Conservation (phyloP, 2,329 filamentous ascomycete genomes). For the Pseudocercospora vitis region DNA sequence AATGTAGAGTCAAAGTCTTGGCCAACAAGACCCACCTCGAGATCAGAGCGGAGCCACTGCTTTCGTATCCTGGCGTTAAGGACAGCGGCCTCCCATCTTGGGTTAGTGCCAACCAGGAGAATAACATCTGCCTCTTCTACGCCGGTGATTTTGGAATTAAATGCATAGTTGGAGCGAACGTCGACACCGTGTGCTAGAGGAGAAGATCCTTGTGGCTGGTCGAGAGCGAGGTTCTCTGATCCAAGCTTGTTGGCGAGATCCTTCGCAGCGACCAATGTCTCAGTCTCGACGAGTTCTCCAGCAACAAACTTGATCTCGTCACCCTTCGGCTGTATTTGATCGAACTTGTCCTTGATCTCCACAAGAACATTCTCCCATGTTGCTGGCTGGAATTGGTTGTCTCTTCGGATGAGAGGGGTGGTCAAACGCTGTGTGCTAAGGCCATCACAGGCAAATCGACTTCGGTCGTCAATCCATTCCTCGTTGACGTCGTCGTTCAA, state of each 20-base stretch:
- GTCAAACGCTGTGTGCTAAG: conserved; percentile 95
- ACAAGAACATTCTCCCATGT: conserved; percentile 94
- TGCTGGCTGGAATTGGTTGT: conserved; percentile 87
- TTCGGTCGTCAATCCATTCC: conserved; percentile 99
- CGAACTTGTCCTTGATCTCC: conserved; percentile 79
- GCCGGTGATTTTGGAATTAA: conserved; percentile 93
- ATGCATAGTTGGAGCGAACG: conserved; percentile 88
- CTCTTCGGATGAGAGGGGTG: conserved; percentile 82
- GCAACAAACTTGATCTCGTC: conserved; percentile 97
- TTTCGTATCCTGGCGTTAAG: conserved; percentile 96
- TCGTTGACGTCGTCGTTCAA: conserved; percentile 98
- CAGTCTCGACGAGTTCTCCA: conserved; percentile 85
- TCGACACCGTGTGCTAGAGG: conserved; percentile 92
- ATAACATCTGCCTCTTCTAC: conserved; percentile 93
- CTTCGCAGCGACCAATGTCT: conserved; percentile 94
- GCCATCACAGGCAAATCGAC: conserved; percentile 92
- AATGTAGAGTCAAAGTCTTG: conserved; percentile 93
- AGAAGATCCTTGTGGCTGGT: conserved; percentile 78
- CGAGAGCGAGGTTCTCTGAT: conserved; percentile 91
- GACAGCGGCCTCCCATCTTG: conserved; percentile 89
- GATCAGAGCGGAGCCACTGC: conserved; percentile 93
- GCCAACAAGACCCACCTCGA: conserved; percentile 88
- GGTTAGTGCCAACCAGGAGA: conserved; percentile 91
- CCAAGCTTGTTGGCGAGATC: conserved; percentile 94
- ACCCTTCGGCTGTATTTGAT: conserved; percentile 74